These are phyloP conservation scores for Fusarium piperis DNA, from an alignment of 2,329 filamentous ascomycete species.

Conservation along the genomic window DNA sequence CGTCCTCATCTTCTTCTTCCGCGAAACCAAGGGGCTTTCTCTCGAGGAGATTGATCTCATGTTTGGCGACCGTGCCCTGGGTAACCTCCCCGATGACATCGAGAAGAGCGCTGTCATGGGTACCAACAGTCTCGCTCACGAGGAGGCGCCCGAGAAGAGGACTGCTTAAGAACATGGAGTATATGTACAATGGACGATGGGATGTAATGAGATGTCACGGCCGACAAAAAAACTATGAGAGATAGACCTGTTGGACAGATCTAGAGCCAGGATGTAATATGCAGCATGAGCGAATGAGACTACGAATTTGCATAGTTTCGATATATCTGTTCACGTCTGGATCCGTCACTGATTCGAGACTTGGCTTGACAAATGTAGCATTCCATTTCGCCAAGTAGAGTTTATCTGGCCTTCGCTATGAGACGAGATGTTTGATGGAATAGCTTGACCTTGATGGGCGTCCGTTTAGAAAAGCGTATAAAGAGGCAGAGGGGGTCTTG, in stretches of 20 bases:
- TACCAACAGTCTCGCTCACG: constrained; percentile 19
- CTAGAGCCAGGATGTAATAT: not conserved
- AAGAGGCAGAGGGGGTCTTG: not conserved
- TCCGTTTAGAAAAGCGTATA: too few relatives aligned
- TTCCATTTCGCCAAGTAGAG: not conserved
- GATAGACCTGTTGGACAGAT: not conserved
- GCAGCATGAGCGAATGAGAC: not conserved
- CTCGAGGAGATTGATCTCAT: constrained; percentile 66
- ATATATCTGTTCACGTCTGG: not conserved
- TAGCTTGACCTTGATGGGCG: not conserved
- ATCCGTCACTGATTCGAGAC: not conserved
- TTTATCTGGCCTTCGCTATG: not conserved
- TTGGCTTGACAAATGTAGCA: not conserved
- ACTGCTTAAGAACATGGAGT: not conserved
- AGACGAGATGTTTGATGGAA: not conserved
- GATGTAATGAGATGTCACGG: not conserved
- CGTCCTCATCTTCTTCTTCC: constrained; percentile 59
- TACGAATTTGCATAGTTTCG: not conserved
- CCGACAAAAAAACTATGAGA: not conserved
- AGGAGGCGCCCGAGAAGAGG: constrained; percentile 10
- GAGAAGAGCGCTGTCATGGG: constrained; percentile 34
- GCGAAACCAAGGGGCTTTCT: constrained; percentile 59
- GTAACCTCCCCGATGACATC: constrained; percentile 38
- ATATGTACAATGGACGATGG: not conserved
- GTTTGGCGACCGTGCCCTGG: constrained; percentile 55